phyloP scores from a whole-genome alignment of 2,329 filamentous ascomycete genomes.

The Fusarium sp. region DNA sequence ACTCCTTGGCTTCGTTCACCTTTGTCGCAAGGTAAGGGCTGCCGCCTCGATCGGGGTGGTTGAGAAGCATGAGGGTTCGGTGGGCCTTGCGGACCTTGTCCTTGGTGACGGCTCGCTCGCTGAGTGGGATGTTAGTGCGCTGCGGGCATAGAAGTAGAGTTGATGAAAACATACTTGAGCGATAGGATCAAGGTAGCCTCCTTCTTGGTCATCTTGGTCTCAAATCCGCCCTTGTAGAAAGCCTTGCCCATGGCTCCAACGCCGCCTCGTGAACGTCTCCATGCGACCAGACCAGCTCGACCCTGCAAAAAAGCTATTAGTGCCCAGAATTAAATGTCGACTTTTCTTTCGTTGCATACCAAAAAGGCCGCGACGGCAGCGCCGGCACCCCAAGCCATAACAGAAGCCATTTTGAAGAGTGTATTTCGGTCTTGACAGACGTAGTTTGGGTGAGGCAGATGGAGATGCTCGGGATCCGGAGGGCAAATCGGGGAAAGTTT shows the following conservation, averaged over 20 bases:
- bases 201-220: slow-evolving; percentile 90
- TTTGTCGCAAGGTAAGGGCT: slow-evolving; percentile 97
- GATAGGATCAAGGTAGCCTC: slow-evolving; percentile 93
- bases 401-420: slow-evolving; percentile 53
- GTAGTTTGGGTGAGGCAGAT: slow-evolving; percentile 21
- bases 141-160: neutral
- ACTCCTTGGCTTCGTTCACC: slow-evolving; percentile 97
- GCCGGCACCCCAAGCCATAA: slow-evolving; percentile 60
- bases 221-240: slow-evolving; percentile 99
- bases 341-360: slow-evolving; percentile 49
- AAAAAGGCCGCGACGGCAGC: slow-evolving; percentile 64
- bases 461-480: slow-evolving; percentile 22
- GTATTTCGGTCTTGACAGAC: neutral
- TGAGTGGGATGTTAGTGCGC: slow-evolving; percentile 52
- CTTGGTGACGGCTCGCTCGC: slow-evolving; percentile 87
- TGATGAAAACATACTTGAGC: slow-evolving; percentile 72
- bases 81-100: slow-evolving; percentile 97
- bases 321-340: neutral
- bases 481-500: slow-evolving; percentile 44
- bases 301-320: slow-evolving; percentile 66
- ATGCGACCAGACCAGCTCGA: slow-evolving; percentile 89
- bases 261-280: slow-evolving; percentile 82
- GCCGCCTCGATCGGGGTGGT: slow-evolving; percentile 96
- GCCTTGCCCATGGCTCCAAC: slow-evolving; percentile 85
- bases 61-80: slow-evolving; percentile 93